These are phyloP conservation scores for Tuber magnatum DNA, from an alignment of 495 filamentous ascomycete genomes.

Conservation along the genomic window DNA sequence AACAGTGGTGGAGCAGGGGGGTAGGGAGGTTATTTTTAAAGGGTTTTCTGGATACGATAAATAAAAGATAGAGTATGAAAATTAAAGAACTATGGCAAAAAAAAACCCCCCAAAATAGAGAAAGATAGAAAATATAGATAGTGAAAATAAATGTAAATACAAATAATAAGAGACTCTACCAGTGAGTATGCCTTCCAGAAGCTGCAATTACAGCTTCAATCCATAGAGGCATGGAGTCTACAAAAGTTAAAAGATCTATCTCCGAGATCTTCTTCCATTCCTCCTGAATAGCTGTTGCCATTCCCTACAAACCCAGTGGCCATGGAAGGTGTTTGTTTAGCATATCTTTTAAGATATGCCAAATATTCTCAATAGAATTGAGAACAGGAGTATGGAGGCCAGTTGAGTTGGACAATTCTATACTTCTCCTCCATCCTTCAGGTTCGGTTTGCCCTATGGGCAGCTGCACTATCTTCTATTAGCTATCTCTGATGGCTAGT, in stretches of 20 bases:
- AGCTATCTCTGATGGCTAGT: neutral
- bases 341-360: no score
- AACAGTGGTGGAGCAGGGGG: no score
- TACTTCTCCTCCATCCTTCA: neutral
- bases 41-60: no score
- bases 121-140: no score
- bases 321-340: neutral
- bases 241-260: constrained; percentile 8
- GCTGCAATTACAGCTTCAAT: no score
- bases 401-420: neutral
- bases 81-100: no score
- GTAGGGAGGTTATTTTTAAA: no score
- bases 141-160: no score
- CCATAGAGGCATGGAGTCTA: constrained; percentile 16
- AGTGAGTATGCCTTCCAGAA: no score
- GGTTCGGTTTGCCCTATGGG: neutral
- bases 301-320: neutral
- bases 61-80: no score
- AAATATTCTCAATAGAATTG: neutral
- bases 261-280: constrained; percentile 16
- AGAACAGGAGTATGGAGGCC: constrained; percentile 19
- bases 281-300: constrained; percentile 8
- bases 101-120: no score
- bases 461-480: constrained; percentile 12
- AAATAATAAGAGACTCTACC: no score